Conservation (phyloP, 805 yeast genomes). For the Diddensiella caesifluorescens region DNA sequence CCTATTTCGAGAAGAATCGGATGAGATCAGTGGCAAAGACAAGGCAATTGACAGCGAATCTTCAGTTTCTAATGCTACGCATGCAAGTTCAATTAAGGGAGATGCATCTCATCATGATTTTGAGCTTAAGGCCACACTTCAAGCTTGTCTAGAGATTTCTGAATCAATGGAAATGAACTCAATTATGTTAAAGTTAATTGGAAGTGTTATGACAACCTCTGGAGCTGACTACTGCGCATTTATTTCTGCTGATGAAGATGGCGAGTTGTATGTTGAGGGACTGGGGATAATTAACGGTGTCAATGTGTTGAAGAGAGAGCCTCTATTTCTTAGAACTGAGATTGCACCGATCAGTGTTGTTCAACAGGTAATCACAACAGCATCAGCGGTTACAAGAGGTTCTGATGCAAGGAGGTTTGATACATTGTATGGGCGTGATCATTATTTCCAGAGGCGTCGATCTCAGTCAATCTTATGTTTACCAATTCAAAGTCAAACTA, state of each 20-base stretch:
- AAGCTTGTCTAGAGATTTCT: conserved; percentile 45
- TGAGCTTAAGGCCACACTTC: conserved; percentile 38
- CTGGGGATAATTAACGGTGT: conserved; percentile 28
- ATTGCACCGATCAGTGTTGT: conserved; percentile 41
- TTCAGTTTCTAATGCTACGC: not conserved
- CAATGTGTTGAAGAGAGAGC: conserved; percentile 33
- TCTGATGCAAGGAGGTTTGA: too few relatives aligned
- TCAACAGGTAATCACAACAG: conserved; percentile 36
- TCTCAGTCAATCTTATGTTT: too few relatives aligned
- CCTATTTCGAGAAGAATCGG: conserved; percentile 25
- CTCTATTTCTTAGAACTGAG: conserved; percentile 38
- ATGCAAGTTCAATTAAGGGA: not conserved
- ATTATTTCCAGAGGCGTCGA: too few relatives aligned
- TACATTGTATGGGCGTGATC: too few relatives aligned
- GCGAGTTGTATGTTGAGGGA: conserved; percentile 30
- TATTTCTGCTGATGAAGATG: conserved; percentile 30
- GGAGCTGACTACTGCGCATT: conserved; percentile 37
- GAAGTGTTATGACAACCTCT: conserved; percentile 36
- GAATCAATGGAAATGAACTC: conserved; percentile 39
- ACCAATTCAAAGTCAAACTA: too few relatives aligned
- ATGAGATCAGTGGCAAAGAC: conserved; percentile 2
- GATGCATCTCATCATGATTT: conserved; percentile 18
- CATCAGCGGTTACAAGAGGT: conserved; percentile 36
- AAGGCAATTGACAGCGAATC: conserved; percentile 3
- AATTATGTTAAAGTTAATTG: conserved; percentile 37